Evolutionary conservation across 306 rosid genomes (phyloP), one percentile per base, ranked within the genome.

Genomic region (Prunus campanulata): DNA sequence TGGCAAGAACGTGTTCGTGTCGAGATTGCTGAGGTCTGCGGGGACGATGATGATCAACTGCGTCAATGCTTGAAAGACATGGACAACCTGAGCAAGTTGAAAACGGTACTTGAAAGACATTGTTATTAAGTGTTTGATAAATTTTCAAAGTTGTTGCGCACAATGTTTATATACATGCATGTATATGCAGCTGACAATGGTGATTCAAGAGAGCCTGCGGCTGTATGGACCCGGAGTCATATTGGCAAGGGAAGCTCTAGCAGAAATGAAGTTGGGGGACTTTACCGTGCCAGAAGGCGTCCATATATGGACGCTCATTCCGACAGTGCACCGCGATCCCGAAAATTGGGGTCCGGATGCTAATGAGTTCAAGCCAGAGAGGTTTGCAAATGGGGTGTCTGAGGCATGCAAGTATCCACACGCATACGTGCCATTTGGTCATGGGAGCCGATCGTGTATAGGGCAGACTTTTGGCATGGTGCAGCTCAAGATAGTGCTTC

Each of bases 361-460:
- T n/a, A 56, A 71, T 20, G 65, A 71, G 50, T 71, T 71, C 44
- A 71, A 55, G 65, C 75, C 75, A 14, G 75, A 71, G 75, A 71
- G 75, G 65, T 71, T 71, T 12, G 75, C 64, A n/a, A 71, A 71
- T 55, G 75, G 75, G 47, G 30, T 71, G 4, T 54, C 75, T 3
- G 51, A 71, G 35, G 42, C 75, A 7, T 71, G 65, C 65, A 71
- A 71, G 59, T 71, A 71, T 71, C 75, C 75, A 7, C 75, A 71
- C 55, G 75, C 65, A 54, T 71, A 71, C 46, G 15, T 71, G 66
- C 65, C 65, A 71, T 71, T 71, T 35, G 75, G 75, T 54, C 35
- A 29, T 16, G 75, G 75, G 35, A 71, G 20, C 39, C 75, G 65
- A 35, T 32, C 39, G 65, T 71, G 75, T n/a, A 55, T 71, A 11